Conservation (phyloP, 176 grass and related monocot genomes). For the Zoysia japonica region DNA sequence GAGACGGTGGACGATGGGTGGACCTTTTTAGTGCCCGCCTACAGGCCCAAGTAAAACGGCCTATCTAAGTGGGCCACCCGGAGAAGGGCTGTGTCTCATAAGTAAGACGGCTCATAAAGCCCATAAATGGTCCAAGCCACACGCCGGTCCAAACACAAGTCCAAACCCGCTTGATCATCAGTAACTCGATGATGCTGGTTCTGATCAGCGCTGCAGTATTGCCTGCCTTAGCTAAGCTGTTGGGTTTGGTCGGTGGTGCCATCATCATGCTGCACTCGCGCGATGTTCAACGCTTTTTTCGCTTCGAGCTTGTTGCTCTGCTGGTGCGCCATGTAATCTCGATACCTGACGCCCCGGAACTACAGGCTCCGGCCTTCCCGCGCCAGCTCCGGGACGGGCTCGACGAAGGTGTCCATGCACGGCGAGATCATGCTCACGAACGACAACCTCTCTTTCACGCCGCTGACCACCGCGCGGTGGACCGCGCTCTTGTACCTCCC, state of each 20-base stretch:
- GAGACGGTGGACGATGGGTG: too few species aligned
- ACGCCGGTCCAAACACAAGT: too few species aligned
- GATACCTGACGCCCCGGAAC: conserved; percentile 60
- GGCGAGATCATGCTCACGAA: conserved; percentile 60
- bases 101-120: too few species aligned
- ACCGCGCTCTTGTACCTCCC: conserved; percentile 65
- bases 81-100: too few species aligned
- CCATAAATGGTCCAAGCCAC: too few species aligned
- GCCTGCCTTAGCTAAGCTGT: background rate
- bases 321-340: conserved; percentile 66
- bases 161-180: too few species aligned
- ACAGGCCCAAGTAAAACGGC: too few species aligned
- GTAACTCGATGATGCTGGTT: too few species aligned
- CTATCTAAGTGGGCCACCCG: too few species aligned
- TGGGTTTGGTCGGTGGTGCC: background rate
- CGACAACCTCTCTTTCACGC: conserved; percentile 57
- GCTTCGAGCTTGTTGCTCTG: conserved; percentile 53
- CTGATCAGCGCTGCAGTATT: too few species aligned
- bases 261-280: conserved; percentile 36
- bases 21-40: too few species aligned
- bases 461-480: conserved; percentile 60
- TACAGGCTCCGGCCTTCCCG: conserved; percentile 10
- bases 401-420: conserved; percentile 52
- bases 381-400: conserved; percentile 54
- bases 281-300: conserved; percentile 54